Evolutionary conservation across 1,284 basidiomycete species (phyloP).

Genomic region (Ganoderma boninense): DNA sequence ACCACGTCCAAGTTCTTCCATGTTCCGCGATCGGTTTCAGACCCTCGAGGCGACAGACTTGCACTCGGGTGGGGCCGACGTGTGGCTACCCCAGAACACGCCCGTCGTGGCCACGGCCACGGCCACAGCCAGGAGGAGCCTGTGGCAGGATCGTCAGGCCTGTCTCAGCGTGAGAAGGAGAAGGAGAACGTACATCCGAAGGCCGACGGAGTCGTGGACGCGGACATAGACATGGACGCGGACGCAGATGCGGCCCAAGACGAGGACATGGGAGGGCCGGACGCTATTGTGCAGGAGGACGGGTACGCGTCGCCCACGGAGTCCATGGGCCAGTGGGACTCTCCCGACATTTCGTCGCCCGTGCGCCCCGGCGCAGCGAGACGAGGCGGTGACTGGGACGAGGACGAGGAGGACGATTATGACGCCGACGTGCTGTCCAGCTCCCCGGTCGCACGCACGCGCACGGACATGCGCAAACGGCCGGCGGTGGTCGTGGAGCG

Average conservation of each 20-base stretch:
- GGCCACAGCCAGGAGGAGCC: conserved; percentile 19
- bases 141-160: conserved; percentile 51
- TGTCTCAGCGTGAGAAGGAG: conserved; percentile 40
- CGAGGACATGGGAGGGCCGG: conserved; percentile 44
- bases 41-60: conserved; percentile 28
- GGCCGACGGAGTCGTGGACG: conserved; percentile 43
- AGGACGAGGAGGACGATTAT: conserved; percentile 51
- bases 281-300: conserved; percentile 72
- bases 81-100: conserved; percentile 9
- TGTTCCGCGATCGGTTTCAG: conserved; percentile 33
- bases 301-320: conserved; percentile 77
- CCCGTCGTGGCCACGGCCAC: conserved; percentile 9
- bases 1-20: conserved; percentile 39
- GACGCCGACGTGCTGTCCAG: conserved; percentile 70
- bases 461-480: conserved; percentile 10
- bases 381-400: conserved; percentile 13
- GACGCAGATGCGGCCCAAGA: conserved; percentile 54
- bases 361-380: conserved; percentile 37
- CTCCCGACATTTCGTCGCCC: conserved; percentile 73
- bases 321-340: conserved; percentile 57
- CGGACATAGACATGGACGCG: conserved; percentile 59
- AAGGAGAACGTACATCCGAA: conserved; percentile 53
- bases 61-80: conserved; percentile 13
- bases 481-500: conserved; percentile 22
- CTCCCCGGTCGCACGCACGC: conserved; percentile 46